phyloP scores from a whole-genome alignment of 495 filamentous ascomycete species.

The Melanomma pulvis-pyrius region DNA sequence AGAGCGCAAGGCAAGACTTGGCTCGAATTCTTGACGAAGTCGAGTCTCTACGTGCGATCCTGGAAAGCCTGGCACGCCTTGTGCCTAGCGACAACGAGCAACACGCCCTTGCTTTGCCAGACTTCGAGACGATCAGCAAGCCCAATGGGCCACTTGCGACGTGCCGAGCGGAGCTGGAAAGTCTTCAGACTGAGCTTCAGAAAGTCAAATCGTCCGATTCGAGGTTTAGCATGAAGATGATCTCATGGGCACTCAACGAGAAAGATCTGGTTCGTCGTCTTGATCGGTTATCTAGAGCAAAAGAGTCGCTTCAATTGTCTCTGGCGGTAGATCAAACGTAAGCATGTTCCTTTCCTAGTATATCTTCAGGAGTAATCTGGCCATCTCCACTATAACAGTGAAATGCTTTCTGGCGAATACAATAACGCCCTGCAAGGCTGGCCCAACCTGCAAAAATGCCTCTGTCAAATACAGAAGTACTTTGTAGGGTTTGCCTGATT shows the following conservation, averaged over 20 bases:
- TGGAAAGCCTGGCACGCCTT: constrained; percentile 3
- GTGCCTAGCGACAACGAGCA: background rate
- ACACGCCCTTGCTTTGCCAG: no score
- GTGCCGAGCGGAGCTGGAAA: constrained; percentile 2
- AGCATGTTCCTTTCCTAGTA: background rate
- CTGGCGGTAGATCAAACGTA: constrained; percentile 16
- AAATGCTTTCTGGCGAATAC: no score
- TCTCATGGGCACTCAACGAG: constrained; percentile 13
- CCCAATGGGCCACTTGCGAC: background rate
- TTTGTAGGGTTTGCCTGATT: no score
- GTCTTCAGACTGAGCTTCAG: background rate
- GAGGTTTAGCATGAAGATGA: background rate
- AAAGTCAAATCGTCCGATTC: background rate
- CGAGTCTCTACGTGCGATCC: constrained; percentile 6
- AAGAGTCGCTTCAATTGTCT: constrained; percentile 3
- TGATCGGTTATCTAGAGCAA: background rate
- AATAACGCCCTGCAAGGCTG: no score
- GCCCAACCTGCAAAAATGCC: no score
- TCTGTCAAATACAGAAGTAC: no score
- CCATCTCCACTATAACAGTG: no score
- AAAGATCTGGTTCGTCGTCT: constrained; percentile 5
- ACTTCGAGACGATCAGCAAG: background rate
- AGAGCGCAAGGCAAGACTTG: background rate
- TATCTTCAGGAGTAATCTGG: no score
- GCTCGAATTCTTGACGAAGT: constrained; percentile 8